Evolutionary conservation across 2,329 filamentous ascomycete genomes (phyloP).

Genomic region (Alternaria arborescens): DNA sequence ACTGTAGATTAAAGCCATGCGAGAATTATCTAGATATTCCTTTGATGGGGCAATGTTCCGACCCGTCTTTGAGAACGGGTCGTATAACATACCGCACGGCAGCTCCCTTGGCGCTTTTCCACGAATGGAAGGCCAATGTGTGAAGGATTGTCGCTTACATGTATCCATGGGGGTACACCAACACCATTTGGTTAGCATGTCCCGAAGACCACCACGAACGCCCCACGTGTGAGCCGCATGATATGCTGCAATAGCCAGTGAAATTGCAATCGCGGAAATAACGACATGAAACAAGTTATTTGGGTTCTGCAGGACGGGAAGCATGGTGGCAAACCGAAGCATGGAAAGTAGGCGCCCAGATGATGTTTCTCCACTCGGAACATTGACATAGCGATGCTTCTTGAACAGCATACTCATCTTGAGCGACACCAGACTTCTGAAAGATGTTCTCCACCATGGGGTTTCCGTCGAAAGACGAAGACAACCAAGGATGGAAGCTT

Average conservation of each 20-base stretch:
- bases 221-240: neutral
- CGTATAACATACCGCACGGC: neutral
- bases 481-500: neutral
- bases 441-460: neutral
- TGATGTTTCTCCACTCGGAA: neutral
- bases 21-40: neutral
- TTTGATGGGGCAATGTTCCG: neutral
- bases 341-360: neutral
- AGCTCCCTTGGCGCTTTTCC: neutral
- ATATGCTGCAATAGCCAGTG: neutral
- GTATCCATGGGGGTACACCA: neutral
- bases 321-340: neutral
- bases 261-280: neutral
- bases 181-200: constrained; percentile 1
- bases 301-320: neutral
- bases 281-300: neutral
- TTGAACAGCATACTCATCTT: neutral
- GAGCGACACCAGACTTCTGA: neutral
- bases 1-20: neutral
- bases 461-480: neutral
- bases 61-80: neutral
- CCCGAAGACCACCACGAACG: neutral
- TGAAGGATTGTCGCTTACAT: neutral
- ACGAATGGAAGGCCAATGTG: neutral
- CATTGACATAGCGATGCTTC: neutral